Percentiles rank a stretch among this genome's conserved stretches.
Evolutionary conservation across 768 basidiomycete species (phyloP).

Genomic region (Kwoniella europaea): DNA sequence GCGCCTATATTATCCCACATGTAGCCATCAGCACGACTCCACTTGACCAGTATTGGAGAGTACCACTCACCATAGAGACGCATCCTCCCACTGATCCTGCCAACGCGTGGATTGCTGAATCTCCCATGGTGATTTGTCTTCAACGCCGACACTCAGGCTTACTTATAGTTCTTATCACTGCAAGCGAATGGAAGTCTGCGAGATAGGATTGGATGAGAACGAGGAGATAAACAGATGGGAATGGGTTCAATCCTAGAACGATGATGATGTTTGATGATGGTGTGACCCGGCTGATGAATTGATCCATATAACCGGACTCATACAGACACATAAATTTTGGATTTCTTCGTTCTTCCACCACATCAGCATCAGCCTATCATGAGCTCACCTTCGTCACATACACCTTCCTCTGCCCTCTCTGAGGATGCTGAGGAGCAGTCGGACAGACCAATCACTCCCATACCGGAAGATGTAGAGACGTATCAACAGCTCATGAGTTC

Average conservation of each 20-base stretch:
- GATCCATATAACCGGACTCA: neutral
- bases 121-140: slow-evolving; percentile 48
- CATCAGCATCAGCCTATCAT: too few relatives aligned
- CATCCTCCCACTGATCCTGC: slow-evolving; percentile 92
- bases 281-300: neutral
- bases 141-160: too few relatives aligned
- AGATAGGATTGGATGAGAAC: neutral
- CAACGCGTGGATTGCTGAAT: slow-evolving; percentile 82
- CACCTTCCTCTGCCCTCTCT: neutral
- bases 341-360: neutral
- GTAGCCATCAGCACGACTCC: neutral
- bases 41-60: neutral
- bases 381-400: neutral
- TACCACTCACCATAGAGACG: slow-evolving; percentile 76
- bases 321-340: neutral
- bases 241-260: too few relatives aligned
- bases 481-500: slow-evolving; percentile 15
- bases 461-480: slow-evolving; percentile 8
- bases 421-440: neutral
- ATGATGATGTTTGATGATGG: neutral
- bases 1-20: slow-evolving; percentile 37
- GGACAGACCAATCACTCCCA: slow-evolving; percentile 2
- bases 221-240: neutral
- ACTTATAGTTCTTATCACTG: too few relatives aligned
- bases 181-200: too few relatives aligned